Evolutionary conservation across 2,329 filamentous ascomycete species (phyloP), one percentile per base, ranked within the genome.

Genomic region (Coniochaeta sp.): DNA sequence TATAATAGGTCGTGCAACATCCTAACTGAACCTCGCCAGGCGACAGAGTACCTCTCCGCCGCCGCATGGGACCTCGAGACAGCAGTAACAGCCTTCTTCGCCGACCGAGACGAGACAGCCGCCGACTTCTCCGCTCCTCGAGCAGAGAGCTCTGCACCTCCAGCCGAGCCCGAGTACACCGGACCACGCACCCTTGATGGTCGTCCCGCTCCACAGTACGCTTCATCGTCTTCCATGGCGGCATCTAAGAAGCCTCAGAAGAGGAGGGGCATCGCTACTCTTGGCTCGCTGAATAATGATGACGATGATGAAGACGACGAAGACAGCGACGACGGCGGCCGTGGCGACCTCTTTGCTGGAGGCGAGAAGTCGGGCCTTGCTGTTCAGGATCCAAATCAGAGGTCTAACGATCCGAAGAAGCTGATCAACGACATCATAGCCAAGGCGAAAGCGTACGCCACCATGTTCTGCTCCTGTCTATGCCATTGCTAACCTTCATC

Each of bases 311-410:
- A 83, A 3, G 82, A 86, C 17, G 78, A 83, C n/a, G 77, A 81
- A 8, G 76, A 81, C 26, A 78, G 81, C 1, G 77, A 81, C 1
- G 79, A 87, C 1, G 83, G 87, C 31, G 78, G 83, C 38, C 81
- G 85, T 64, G 79, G 80, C 28, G 89, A 95, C 69, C 77, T 93
- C 64, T 95, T 93, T 72, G 88, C 91, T 22, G 91, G 91, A 58
- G 91, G 91, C 36, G 91, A 93, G 75, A 95, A 95, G 80, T 93
- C 90, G 33, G 87, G 84, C 0, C 73, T 89, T 54, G 87, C 86
- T 24, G 83, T 89, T 26, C 85, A 89, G 68, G 86, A 89, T 66
- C 86, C 86, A 1, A 69, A 71, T 5, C 73, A 79, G 58, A 73
- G 73, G 50, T 75, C 80, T 12, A 72, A 72, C 2, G 81, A 82